Evolutionary conservation across 345 rosid species (phyloP).

Genomic region (Eucalyptus sideroxylon): DNA sequence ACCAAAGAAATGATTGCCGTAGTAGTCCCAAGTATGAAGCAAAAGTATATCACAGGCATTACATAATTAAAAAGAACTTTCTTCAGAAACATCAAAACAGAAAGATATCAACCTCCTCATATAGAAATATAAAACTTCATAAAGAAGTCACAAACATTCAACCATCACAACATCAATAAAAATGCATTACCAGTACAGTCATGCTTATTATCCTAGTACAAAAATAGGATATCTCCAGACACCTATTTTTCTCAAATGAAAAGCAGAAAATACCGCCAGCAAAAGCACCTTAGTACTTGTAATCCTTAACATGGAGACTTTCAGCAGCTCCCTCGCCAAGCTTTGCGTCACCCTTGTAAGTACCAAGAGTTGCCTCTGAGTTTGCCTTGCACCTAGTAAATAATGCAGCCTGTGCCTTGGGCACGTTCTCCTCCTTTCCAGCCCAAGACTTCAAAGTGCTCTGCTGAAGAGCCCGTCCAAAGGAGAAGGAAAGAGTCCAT

Average conservation of each 20-base stretch:
- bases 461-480: conserved; percentile 91
- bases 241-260: too few species aligned
- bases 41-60: not conserved
- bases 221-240: not conserved
- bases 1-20: not conserved
- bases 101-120: not conserved
- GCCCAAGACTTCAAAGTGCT: conserved; percentile 89
- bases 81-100: not conserved
- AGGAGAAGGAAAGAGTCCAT: conserved; percentile 79
- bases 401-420: conserved; percentile 58
- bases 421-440: conserved; percentile 68
- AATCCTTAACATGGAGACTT: conserved; percentile 90
- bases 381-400: conserved; percentile 73
- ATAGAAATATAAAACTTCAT: not conserved
- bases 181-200: not conserved
- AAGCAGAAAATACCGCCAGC: not conserved
- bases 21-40: not conserved
- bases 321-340: conserved; percentile 77
- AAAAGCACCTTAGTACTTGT: conserved; percentile 47
- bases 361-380: conserved; percentile 85
- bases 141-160: not conserved
- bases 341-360: conserved; percentile 67
- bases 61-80: not conserved
- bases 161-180: not conserved
- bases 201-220: not conserved